Conservation (phyloP, 2,329 filamentous ascomycete genomes). For the Botrytis squamosa region DNA sequence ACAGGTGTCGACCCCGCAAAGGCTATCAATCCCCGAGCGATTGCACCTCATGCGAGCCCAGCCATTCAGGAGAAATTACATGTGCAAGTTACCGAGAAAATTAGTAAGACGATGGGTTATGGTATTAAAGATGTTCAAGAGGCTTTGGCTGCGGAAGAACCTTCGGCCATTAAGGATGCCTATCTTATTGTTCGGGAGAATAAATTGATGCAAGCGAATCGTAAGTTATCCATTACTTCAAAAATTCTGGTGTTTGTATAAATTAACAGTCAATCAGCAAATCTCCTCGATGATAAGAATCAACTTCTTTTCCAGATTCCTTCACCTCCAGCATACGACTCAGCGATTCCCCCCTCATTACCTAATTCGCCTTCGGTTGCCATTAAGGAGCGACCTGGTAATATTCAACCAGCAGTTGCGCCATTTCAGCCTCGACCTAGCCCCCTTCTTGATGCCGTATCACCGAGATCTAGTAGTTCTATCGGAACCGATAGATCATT, state of each 20-base stretch:
- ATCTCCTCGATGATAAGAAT: conserved; percentile 38
- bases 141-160: conserved; percentile 85
- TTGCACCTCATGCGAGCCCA: conserved; percentile 74
- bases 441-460: conserved; percentile 35
- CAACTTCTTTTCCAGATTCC: conserved; percentile 51
- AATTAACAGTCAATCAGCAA: conserved; percentile 33
- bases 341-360: conserved; percentile 23
- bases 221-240: conserved; percentile 54
- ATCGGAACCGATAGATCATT: conserved; percentile 36
- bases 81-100: conserved; percentile 88
- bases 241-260: neutral
- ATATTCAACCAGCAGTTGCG: conserved; percentile 8
- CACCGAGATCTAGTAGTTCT: conserved; percentile 38
- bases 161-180: conserved; percentile 97
- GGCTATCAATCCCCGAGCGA: conserved; percentile 78
- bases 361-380: conserved; percentile 3
- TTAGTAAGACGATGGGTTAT: conserved; percentile 98
- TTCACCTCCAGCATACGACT: conserved; percentile 54
- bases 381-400: conserved; percentile 17
- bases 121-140: conserved; percentile 93
- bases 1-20: conserved; percentile 93
- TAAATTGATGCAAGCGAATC: conserved; percentile 92
- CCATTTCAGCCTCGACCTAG: conserved; percentile 28
- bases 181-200: conserved; percentile 98
- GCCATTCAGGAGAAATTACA: conserved; percentile 87